phyloP scores from a whole-genome alignment of 345 rosid species.

The Sonneratia caseolaris region DNA sequence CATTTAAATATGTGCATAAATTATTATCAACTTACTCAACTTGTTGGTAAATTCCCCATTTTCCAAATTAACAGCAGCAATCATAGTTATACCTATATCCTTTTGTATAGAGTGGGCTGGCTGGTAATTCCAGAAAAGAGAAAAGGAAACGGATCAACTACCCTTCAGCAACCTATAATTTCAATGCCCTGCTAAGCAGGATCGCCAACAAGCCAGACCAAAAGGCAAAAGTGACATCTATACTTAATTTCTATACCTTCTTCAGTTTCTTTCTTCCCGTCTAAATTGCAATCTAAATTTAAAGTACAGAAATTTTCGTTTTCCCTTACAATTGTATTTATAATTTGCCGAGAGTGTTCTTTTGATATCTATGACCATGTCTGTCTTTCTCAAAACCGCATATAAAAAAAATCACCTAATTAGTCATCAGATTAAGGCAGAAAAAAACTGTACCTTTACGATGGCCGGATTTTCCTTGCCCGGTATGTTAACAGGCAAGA shows the following conservation, averaged over 20 bases:
- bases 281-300: neutral
- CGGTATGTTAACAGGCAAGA: conserved; percentile 74
- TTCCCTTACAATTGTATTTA: neutral
- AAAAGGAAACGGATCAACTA: neutral
- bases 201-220: neutral
- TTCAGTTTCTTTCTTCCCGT: neutral
- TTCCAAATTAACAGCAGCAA: neutral
- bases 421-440: neutral
- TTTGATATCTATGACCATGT: neutral
- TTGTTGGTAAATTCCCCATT: neutral
- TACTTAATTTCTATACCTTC: neutral
- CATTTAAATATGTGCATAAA: neutral
- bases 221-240: neutral
- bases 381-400: neutral
- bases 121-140: neutral
- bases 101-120: neutral
- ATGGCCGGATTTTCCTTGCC: conserved; percentile 53
- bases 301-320: neutral
- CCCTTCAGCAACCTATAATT: neutral
- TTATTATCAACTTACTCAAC: neutral
- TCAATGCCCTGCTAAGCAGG: neutral
- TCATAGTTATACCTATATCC: neutral
- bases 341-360: neutral
- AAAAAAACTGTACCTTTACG: conserved; percentile 52
- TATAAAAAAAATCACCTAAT: neutral